Conservation (phyloP, 2,329 filamentous ascomycete species). For the Aureobasidium namibiae region DNA sequence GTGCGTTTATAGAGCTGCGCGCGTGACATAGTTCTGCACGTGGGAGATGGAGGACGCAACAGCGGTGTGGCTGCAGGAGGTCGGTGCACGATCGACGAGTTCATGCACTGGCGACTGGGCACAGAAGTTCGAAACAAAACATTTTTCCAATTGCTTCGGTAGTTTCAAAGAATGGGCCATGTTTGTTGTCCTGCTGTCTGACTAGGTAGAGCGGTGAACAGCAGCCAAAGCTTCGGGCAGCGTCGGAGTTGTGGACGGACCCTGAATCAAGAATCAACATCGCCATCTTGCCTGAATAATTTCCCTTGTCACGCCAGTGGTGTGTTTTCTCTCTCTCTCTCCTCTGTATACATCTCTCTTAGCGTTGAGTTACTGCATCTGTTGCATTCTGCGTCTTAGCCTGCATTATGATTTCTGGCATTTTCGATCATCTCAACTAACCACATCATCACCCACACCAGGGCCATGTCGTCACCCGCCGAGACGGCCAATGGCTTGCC, state of each 20-base stretch:
- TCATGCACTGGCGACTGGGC: neutral
- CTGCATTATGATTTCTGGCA: slow-evolving; percentile 4
- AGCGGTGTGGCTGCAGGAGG: slow-evolving; percentile 4
- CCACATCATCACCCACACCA: neutral
- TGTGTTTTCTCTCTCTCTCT: neutral
- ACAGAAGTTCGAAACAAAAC: neutral
- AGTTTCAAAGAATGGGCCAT: neutral
- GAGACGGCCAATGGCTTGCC: slow-evolving; percentile 3
- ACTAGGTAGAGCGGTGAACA: neutral
- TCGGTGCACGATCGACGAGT: neutral
- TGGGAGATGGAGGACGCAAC: slow-evolving; percentile 4
- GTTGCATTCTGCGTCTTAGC: slow-evolving; percentile 1
- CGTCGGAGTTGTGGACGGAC: neutral
- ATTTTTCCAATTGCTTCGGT: neutral
- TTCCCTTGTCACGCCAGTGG: slow-evolving; percentile 5
- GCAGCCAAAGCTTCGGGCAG: slow-evolving; percentile 5
- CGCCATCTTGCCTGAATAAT: neutral
- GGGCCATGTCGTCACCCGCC: slow-evolving; percentile 6
- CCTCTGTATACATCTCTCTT: slow-evolving; percentile 6
- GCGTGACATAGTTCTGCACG: too few relatives aligned
- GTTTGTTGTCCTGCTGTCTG: neutral
- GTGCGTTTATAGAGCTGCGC: too few relatives aligned
- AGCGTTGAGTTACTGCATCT: neutral
- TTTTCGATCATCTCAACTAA: neutral
- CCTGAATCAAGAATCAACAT: neutral